Conservation (phyloP, 495 filamentous ascomycete genomes). For the Aspergillus coremiiformis region DNA sequence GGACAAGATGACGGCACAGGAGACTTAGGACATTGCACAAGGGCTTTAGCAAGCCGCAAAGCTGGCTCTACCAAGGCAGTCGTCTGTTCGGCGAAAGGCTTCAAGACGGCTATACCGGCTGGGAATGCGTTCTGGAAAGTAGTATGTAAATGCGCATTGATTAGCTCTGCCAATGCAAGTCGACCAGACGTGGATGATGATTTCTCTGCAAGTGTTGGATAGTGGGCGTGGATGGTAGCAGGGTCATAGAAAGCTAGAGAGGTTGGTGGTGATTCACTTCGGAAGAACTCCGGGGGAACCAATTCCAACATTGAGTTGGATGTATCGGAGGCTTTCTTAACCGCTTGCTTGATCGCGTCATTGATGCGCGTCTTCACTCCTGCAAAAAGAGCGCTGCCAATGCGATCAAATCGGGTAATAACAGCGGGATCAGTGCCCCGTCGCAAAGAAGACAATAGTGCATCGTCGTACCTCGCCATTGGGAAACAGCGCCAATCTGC, state of each 20-base stretch:
- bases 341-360: slow-evolving; percentile 56
- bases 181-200: slow-evolving; percentile 51
- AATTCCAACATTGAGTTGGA: slow-evolving; percentile 53
- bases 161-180: slow-evolving; percentile 58
- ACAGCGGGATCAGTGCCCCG: slow-evolving; percentile 58
- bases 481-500: slow-evolving; percentile 74
- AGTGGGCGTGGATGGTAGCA: slow-evolving; percentile 50
- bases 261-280: slow-evolving; percentile 56
- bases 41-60: slow-evolving; percentile 58
- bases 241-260: slow-evolving; percentile 75
- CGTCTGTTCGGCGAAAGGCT: slow-evolving; percentile 65
- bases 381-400: slow-evolving; percentile 65
- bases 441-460: slow-evolving; percentile 61
- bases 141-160: slow-evolving; percentile 79
- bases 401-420: slow-evolving; percentile 66
- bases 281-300: slow-evolving; percentile 51
- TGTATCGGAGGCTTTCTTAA: slow-evolving; percentile 47
- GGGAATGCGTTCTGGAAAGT: slow-evolving; percentile 77
- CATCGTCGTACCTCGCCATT: slow-evolving; percentile 74
- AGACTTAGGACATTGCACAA: slow-evolving; percentile 63
- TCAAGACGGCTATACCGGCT: slow-evolving; percentile 68
- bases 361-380: slow-evolving; percentile 62
- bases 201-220: slow-evolving; percentile 58
- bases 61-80: slow-evolving; percentile 64
- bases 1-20: slow-evolving; percentile 77